Conservation (phyloP, 2,329 filamentous ascomycete genomes). For the Aspergillus brunneoviolaceus region DNA sequence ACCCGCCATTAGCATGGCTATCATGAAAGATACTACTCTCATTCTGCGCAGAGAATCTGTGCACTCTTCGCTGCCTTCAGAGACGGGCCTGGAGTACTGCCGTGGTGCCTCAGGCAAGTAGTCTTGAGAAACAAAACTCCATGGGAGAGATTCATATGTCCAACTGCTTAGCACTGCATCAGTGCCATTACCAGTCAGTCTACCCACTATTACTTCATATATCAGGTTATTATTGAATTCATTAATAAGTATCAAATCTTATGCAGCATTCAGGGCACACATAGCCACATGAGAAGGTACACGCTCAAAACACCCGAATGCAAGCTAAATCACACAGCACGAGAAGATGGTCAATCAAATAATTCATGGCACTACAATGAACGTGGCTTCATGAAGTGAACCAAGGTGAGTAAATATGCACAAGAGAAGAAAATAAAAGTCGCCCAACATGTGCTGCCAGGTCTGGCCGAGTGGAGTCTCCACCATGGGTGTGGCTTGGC, state of each 20-base stretch:
- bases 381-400: conserved; percentile 6
- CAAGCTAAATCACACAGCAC: conserved; percentile 8
- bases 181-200: no score
- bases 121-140: no score
- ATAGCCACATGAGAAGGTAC: conserved; percentile 8
- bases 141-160: no score
- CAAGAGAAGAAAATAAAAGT: conserved; percentile 16
- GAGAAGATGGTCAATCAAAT: conserved; percentile 15
- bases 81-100: no score
- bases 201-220: no score
- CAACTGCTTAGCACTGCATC: no score
- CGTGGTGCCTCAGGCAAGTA: no score
- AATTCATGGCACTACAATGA: conserved; percentile 20
- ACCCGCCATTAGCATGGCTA: no score
- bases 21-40: no score
- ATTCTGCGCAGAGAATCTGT: no score
- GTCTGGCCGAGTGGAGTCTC: background rate
- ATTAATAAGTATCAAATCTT: conserved; percentile 2
- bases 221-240: background rate
- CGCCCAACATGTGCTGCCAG: conserved; percentile 4
- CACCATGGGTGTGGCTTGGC: background rate
- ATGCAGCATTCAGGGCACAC: conserved; percentile 19
- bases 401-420: conserved; percentile 20
- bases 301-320: conserved; percentile 3
- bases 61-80: no score